A percentile compares a stretch with the other conserved stretches of the same genome.
Evolutionary conservation across 1,284 basidiomycete genomes (phyloP).

Genomic region (Thelephora terrestris): DNA sequence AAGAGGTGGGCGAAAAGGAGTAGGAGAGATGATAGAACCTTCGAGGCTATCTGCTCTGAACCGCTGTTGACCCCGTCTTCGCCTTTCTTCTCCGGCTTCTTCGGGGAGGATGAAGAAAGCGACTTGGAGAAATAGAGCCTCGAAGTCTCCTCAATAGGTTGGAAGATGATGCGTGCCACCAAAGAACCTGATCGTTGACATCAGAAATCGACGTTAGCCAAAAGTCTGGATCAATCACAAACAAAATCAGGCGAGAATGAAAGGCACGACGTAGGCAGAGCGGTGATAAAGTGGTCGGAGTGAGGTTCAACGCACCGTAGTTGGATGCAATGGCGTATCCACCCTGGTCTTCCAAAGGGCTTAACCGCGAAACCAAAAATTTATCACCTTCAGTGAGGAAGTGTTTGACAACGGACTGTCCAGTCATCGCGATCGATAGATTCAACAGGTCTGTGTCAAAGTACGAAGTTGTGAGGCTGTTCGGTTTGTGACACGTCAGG

Average conservation of each 20-base stretch:
- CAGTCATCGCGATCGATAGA: conserved; percentile 72
- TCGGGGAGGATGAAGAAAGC: conserved; percentile 25
- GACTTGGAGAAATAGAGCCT: conserved; percentile 79
- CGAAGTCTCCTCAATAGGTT: conserved; percentile 86
- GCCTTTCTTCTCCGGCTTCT: conserved; percentile 8
- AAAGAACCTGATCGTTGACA: conserved; percentile 61
- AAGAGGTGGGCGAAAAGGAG: conserved; percentile 69
- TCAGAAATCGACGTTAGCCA: no score
- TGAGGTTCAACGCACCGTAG: conserved; percentile 54
- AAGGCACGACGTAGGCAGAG: background rate
- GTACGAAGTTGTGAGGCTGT: conserved; percentile 16
- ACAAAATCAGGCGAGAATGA: background rate
- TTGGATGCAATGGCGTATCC: conserved; percentile 92
- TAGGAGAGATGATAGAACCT: conserved; percentile 33
- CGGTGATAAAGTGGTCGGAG: background rate
- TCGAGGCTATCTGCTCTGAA: conserved; percentile 10
- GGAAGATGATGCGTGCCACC: conserved; percentile 83
- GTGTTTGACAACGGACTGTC: conserved; percentile 87
- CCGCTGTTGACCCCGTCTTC: background rate
- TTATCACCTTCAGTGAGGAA: conserved; percentile 95
- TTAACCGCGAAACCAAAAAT: conserved; percentile 74
- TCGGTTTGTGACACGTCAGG: conserved; percentile 1
- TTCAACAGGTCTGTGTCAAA: conserved; percentile 45
- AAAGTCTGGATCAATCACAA: no score
- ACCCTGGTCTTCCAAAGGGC: conserved; percentile 78